Evolutionary conservation across 2,329 filamentous ascomycete species (phyloP).

Genomic region (Cercospora janseana): DNA sequence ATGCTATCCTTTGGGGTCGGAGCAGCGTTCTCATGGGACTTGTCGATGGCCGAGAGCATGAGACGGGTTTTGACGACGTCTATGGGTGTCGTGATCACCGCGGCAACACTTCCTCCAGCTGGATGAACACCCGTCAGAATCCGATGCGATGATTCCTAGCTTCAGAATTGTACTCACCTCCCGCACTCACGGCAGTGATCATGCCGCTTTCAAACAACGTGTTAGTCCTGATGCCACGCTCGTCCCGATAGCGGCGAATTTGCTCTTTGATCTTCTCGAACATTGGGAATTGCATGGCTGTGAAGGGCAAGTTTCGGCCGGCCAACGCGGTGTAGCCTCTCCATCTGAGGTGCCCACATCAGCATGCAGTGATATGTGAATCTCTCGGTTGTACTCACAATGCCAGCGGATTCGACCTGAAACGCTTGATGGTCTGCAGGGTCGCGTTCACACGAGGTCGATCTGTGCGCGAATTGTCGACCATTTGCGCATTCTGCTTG

Average conservation of each 20-base stretch:
- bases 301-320: slow-evolving; percentile 81
- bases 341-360: slow-evolving; percentile 40
- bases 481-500: slow-evolving; percentile 91
- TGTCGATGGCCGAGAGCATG: slow-evolving; percentile 66
- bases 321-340: slow-evolving; percentile 78
- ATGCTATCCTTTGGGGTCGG: slow-evolving; percentile 14
- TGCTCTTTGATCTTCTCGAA: slow-evolving; percentile 68
- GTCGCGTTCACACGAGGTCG: slow-evolving; percentile 48
- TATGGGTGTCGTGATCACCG: slow-evolving; percentile 80
- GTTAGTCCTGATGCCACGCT: slow-evolving; percentile 39
- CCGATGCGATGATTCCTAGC: not conserved
- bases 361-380: not conserved
- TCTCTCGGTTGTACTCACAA: slow-evolving; percentile 28
- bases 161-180: slow-evolving; percentile 39
- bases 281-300: slow-evolving; percentile 82
- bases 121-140: too few species aligned
- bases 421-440: slow-evolving; percentile 56
- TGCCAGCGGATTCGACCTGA: slow-evolving; percentile 56
- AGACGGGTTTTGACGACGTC: slow-evolving; percentile 89
- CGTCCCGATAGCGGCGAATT: slow-evolving; percentile 50
- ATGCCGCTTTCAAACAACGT: slow-evolving; percentile 63
- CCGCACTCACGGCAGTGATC: slow-evolving; percentile 72
- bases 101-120: slow-evolving; percentile 67
- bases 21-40: slow-evolving; percentile 1
- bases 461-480: slow-evolving; percentile 46